Conservation (phyloP, 164 flowering plant genomes). For the Warburgia ugandensis region DNA sequence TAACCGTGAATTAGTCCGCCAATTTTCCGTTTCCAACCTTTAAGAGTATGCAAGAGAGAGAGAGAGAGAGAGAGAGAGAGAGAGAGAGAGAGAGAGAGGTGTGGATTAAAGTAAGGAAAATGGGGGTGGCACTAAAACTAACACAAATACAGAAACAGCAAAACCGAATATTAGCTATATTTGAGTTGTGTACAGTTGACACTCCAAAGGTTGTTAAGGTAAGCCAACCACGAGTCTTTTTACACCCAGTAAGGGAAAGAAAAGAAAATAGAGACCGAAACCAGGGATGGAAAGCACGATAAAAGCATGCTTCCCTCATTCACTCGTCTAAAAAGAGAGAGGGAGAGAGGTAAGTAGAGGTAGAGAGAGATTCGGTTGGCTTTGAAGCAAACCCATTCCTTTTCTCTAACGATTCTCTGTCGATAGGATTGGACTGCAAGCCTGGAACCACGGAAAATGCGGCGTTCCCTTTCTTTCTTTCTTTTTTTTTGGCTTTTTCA, state of each 20-base stretch:
- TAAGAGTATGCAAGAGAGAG: neutral
- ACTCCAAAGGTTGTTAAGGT: conserved; percentile 3
- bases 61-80: neutral
- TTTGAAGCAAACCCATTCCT: conserved; percentile 34
- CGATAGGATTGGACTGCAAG: conserved; percentile 47
- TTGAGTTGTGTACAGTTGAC: conserved; percentile 9
- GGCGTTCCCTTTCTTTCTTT: conserved; percentile 24
- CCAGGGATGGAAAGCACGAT: conserved; percentile 5
- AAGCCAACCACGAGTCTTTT: conserved; percentile 1
- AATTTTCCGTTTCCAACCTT: conserved; percentile 27
- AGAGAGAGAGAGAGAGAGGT: conserved; percentile 4
- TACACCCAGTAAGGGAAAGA: neutral
- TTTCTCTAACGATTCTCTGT: conserved; percentile 34
- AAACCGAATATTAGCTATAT: conserved; percentile 1
- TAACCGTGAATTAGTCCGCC: conserved; percentile 33
- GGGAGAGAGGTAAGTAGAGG: neutral
- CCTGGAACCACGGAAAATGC: conserved; percentile 47
- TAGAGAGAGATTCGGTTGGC: conserved; percentile 30
- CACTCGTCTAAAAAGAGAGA: conserved; percentile 4
- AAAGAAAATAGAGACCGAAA: neutral
- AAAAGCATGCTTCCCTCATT: conserved; percentile 15
- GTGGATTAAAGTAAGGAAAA: conserved; percentile 8
- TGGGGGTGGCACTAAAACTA: neutral
- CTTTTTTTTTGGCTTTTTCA: neutral
- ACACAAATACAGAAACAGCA: neutral